These are phyloP conservation scores for Heliocybe sulcata DNA, from an alignment of 1,284 basidiomycete species.

Conservation along the genomic window DNA sequence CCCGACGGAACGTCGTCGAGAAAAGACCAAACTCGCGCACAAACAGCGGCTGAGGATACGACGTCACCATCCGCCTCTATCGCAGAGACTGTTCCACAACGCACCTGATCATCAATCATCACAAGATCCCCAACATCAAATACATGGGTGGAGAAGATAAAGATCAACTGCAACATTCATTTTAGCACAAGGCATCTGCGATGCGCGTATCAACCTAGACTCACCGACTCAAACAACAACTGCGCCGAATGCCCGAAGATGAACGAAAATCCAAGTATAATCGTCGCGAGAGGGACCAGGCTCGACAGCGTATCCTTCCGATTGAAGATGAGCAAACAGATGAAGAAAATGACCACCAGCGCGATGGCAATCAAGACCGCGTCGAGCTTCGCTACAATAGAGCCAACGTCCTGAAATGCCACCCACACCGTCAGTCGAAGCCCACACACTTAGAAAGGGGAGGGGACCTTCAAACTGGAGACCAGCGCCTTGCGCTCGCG, in stretches of 20 bases:
- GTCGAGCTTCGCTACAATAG: constrained; percentile 71
- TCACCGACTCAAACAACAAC: constrained; percentile 72
- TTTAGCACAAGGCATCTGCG: neutral
- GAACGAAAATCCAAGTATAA: constrained; percentile 76
- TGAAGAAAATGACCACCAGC: constrained; percentile 58
- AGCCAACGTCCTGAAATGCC: constrained; percentile 48
- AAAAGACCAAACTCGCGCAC: constrained; percentile 80
- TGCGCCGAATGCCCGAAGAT: constrained; percentile 81
- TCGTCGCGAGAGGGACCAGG: constrained; percentile 74
- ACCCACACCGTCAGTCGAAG: neutral
- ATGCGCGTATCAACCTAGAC: constrained; percentile 13
- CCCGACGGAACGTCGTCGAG: constrained; percentile 72
- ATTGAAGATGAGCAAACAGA: constrained; percentile 78
- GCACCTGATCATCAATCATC: constrained; percentile 67
- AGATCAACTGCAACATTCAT: constrained; percentile 46
- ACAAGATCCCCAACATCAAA: constrained; percentile 76
- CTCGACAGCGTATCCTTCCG: constrained; percentile 64
- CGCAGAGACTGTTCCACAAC: constrained; percentile 5
- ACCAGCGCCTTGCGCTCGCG: constrained; percentile 70
- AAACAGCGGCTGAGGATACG: constrained; percentile 33
- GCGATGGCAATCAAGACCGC: constrained; percentile 61
- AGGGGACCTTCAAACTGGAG: constrained; percentile 56
- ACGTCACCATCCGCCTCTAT: neutral
- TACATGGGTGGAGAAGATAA: constrained; percentile 80
- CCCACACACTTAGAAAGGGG: no score